A percentile compares a stretch with the other conserved stretches of the same genome.
Evolutionary conservation across 257 asterid species (phyloP).

Genomic region (Gentiana dahurica): DNA sequence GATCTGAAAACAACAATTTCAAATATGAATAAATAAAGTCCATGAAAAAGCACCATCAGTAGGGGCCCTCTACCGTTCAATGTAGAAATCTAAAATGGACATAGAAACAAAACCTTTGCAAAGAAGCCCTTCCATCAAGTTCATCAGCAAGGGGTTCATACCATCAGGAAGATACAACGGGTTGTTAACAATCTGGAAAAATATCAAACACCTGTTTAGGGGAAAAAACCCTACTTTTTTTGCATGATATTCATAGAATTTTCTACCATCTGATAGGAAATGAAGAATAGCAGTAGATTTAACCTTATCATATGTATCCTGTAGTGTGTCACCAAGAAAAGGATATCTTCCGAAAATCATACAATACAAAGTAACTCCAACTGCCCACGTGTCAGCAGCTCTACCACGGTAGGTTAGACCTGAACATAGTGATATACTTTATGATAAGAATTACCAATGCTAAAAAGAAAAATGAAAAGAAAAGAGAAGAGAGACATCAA

Average conservation of each 20-base stretch:
- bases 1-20: slow-evolving; percentile 37
- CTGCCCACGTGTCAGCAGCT: slow-evolving; percentile 92
- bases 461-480: no score
- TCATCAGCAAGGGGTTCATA: slow-evolving; percentile 63
- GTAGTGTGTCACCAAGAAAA: slow-evolving; percentile 87
- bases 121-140: slow-evolving; percentile 82
- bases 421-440: slow-evolving; percentile 5
- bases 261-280: not conserved
- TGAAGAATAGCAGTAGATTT: not conserved
- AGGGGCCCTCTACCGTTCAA: no score
- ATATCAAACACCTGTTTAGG: slow-evolving; percentile 2
- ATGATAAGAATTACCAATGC: no score
- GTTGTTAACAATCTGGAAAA: slow-evolving; percentile 65
- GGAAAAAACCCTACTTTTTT: not conserved
- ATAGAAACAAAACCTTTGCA: slow-evolving; percentile 58
- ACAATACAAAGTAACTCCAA: slow-evolving; percentile 82
- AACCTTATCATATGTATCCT: slow-evolving; percentile 94
- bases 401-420: slow-evolving; percentile 61
- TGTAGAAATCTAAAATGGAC: not conserved
- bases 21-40: not conserved
- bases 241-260: not conserved
- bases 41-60: not conserved
- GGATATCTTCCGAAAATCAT: slow-evolving; percentile 69
- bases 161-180: slow-evolving; percentile 54
- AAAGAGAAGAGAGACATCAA: no score